Evolutionary conservation across 345 rosid species (phyloP), one percentile per base, ranked within the genome.

Genomic region (Isatis tinctoria): DNA sequence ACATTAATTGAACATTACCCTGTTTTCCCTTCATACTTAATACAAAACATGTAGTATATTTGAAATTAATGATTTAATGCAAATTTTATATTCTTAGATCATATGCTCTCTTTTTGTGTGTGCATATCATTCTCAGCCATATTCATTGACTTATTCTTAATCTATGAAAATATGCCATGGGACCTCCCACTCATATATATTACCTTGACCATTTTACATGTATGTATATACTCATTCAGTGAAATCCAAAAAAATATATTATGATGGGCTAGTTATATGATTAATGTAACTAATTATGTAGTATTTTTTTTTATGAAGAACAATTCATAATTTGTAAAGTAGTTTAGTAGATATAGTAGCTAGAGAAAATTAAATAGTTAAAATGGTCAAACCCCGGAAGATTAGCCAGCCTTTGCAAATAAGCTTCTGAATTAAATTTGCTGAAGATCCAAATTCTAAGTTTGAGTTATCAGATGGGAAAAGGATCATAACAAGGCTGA

Each of bases 111-210:
- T 70, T 27, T 28, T 22, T 36, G 0, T 57, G 5, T 48, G 72
- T 77, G 72, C 62, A 57, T 48, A 70, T 65, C 56, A 77, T 40
- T 65, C 27, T 77, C 76, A 70, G 76, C 72, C 76, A 64, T 57
- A 77, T 70, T 65, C 80, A 59, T 70, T 70, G 80, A 65, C 67
- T 77, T 77, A 57, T 72, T 65, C 73, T 66, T 77, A 26, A 63
- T 76, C 66, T 69, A 59, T 65, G 73, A 48, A 72, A 27, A 76
- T 65, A 77, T 77, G 77, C 80, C 43, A 48, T 72, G 68, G 80
- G 79, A 76, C 77, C 80, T 72, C 64, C 76, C 77, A 72, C 73
- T 77, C 73, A 47, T 71, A 28, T 27, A 57, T 36, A 48, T 56
- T 20, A 68, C 63, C 53, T 70, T 70, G 67, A 70, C 75, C 67